Evolutionary conservation across 108 stramenopile genomes (phyloP).

Genomic region (Nitzschia inconspicua): DNA sequence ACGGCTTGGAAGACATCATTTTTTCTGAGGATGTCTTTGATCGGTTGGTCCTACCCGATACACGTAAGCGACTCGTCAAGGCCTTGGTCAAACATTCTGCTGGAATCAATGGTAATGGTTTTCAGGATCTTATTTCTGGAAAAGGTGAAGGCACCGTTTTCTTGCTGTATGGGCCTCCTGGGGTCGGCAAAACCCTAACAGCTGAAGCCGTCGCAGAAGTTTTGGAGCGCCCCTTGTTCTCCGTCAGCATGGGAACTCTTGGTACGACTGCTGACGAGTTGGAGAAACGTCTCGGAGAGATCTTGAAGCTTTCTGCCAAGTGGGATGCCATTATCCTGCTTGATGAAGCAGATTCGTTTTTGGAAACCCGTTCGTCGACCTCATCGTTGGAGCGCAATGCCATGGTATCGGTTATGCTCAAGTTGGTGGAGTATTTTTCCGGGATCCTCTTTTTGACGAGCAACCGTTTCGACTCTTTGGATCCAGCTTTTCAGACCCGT

Average conservation of each 20-base stretch:
- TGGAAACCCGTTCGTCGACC: slow-evolving; percentile 50
- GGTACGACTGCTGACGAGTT: slow-evolving; percentile 61
- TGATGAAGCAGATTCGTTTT: slow-evolving; percentile 62
- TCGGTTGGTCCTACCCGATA: slow-evolving; percentile 46
- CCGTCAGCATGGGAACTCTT: slow-evolving; percentile 53
- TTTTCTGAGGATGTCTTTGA: slow-evolving; percentile 58
- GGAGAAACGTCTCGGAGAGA: slow-evolving; percentile 45
- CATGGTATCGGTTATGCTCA: slow-evolving; percentile 73
- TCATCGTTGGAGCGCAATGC: slow-evolving; percentile 62
- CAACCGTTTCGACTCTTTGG: slow-evolving; percentile 64
- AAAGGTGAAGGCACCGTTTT: slow-evolving; percentile 66
- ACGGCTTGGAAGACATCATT: slow-evolving; percentile 48
- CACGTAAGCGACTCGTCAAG: slow-evolving; percentile 58
- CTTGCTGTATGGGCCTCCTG: slow-evolving; percentile 61
- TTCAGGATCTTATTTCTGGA: slow-evolving; percentile 60
- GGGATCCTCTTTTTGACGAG: slow-evolving; percentile 68
- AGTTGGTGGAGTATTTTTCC: slow-evolving; percentile 57
- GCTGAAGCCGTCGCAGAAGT: slow-evolving; percentile 66
- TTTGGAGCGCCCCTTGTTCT: slow-evolving; percentile 58
- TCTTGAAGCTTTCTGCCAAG: slow-evolving; percentile 39
- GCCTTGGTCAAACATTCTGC: slow-evolving; percentile 48
- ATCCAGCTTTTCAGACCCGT: slow-evolving; percentile 69
- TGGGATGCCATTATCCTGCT: slow-evolving; percentile 68
- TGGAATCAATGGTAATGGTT: slow-evolving; percentile 1
- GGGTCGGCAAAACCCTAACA: slow-evolving; percentile 67